Conservation (phyloP, 2,329 filamentous ascomycete species). For the Paecilomyces sp. region DNA sequence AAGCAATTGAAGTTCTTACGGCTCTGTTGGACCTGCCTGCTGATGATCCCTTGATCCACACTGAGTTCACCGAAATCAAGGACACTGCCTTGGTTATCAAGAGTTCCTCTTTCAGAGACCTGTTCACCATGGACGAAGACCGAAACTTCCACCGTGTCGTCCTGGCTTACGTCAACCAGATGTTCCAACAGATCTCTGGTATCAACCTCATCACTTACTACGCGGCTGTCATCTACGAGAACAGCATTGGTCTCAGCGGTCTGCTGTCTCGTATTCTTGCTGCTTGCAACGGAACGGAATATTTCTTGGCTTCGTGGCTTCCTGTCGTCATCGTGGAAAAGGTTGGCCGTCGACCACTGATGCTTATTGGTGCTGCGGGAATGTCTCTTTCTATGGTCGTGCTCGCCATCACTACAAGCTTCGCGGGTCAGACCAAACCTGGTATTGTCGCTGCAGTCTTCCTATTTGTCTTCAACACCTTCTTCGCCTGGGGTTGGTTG, state of each 20-base stretch:
- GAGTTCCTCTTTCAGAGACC: slow-evolving; percentile 47
- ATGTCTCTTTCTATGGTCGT: slow-evolving; percentile 62
- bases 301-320: slow-evolving; percentile 45
- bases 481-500: slow-evolving; percentile 55
- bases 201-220: slow-evolving; percentile 42
- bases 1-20: slow-evolving; percentile 41
- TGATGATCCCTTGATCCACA: slow-evolving; percentile 38
- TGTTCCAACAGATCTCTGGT: slow-evolving; percentile 46
- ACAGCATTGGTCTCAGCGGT: slow-evolving; percentile 32
- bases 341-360: slow-evolving; percentile 56
- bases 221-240: slow-evolving; percentile 36
- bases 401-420: slow-evolving; percentile 33
- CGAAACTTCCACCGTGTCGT: slow-evolving; percentile 50
- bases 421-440: slow-evolving; percentile 25
- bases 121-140: slow-evolving; percentile 53
- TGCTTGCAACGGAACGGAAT: slow-evolving; percentile 48
- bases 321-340: slow-evolving; percentile 45
- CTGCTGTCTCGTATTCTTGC: slow-evolving; percentile 43
- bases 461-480: slow-evolving; percentile 56
- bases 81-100: slow-evolving; percentile 46
- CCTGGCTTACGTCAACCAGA: slow-evolving; percentile 51
- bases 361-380: slow-evolving; percentile 61
- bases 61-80: slow-evolving; percentile 47
- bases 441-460: slow-evolving; percentile 44
- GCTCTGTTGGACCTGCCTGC: slow-evolving; percentile 42